Percentiles rank a stretch among this genome's conserved stretches.
Evolutionary conservation across 1,284 basidiomycete genomes (phyloP).

Genomic region (Naganishia sp.): DNA sequence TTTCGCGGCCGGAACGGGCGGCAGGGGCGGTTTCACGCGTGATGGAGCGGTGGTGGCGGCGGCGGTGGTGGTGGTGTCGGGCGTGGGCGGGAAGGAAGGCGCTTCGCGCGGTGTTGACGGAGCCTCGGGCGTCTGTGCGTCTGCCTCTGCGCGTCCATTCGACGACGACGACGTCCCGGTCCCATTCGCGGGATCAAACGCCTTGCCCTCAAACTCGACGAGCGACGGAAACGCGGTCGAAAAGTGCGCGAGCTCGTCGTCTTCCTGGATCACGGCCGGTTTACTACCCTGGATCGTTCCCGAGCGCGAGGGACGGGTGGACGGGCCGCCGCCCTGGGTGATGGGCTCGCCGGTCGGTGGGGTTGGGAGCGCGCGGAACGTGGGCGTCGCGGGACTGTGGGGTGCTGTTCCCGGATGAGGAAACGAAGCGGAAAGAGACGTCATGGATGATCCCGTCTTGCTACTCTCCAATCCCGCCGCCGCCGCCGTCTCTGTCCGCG

Average conservation of each 20-base stretch:
- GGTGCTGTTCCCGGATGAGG: neutral
- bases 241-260: constrained; percentile 43
- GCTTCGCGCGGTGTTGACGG: constrained; percentile 12
- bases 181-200: neutral
- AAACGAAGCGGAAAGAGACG: neutral
- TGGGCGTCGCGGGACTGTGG: constrained; percentile 11
- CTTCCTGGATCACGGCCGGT: constrained; percentile 21
- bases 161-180: neutral
- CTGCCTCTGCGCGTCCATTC: neutral
- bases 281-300: neutral
- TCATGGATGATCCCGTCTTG: constrained; percentile 38
- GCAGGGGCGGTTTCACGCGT: constrained; percentile 4
- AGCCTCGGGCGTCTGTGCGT: neutral
- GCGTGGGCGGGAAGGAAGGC: constrained; percentile 28
- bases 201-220: constrained; percentile 45
- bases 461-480: constrained; percentile 19
- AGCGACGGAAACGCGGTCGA: constrained; percentile 49
- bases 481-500: constrained; percentile 10
- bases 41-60: neutral
- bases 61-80: constrained; percentile 7
- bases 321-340: neutral
- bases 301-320: neutral
- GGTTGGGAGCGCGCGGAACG: constrained; percentile 10
- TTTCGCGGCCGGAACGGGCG: neutral
- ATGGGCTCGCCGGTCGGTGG: constrained; percentile 1